Percentiles rank a stretch among this genome's conserved stretches.
These are phyloP conservation scores for Fusarium staphyleae DNA, from an alignment of 2,329 filamentous ascomycete genomes.

Conservation along the genomic window DNA sequence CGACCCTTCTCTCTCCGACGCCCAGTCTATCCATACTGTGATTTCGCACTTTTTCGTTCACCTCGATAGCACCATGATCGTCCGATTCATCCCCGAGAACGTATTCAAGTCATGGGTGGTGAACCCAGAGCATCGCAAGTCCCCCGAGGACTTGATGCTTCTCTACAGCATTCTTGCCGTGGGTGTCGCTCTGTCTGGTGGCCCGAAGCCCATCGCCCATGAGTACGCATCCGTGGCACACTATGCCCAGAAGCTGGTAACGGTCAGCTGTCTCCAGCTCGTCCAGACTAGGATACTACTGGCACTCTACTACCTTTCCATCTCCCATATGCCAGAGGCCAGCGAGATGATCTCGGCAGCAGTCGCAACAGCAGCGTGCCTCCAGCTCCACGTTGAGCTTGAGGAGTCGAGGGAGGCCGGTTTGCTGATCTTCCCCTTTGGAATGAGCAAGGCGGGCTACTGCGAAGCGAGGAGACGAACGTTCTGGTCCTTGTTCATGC, in stretches of 20 bases:
- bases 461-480: constrained; percentile 73
- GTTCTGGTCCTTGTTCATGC: constrained; percentile 74
- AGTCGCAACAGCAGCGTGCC: constrained; percentile 63
- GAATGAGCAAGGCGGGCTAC: constrained; percentile 63
- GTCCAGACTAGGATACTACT: constrained; percentile 73
- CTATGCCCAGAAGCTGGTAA: constrained; percentile 55
- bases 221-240: constrained; percentile 61
- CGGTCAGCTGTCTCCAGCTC: constrained; percentile 59
- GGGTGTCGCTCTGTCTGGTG: constrained; percentile 50
- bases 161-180: constrained; percentile 54
- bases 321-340: constrained; percentile 64
- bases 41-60: constrained; percentile 53
- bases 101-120: constrained; percentile 50
- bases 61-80: constrained; percentile 51
- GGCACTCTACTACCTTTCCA: constrained; percentile 69
- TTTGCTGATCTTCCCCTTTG: constrained; percentile 59
- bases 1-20: constrained; percentile 56
- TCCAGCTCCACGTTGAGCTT: constrained; percentile 70
- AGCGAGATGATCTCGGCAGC: constrained; percentile 71
- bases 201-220: constrained; percentile 47
- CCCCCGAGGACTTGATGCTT: constrained; percentile 55
- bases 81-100: constrained; percentile 52
- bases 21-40: constrained; percentile 49
- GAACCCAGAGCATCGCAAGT: constrained; percentile 47
- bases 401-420: constrained; percentile 53